phyloP scores from a whole-genome alignment of 805 yeast genomes.

The Lipomyces sp. region DNA sequence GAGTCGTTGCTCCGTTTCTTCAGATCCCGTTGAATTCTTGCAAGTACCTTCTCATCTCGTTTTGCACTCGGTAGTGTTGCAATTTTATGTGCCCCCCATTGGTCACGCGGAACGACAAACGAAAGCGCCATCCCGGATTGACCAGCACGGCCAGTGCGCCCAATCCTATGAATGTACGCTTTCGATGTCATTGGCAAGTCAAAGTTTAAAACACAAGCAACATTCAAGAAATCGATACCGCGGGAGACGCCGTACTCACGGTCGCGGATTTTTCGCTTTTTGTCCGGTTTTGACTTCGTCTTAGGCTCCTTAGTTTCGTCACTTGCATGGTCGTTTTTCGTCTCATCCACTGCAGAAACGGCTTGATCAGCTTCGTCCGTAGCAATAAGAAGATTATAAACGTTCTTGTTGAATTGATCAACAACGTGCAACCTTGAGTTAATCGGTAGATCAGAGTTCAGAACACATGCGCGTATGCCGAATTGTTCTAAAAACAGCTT shows the following conservation, averaged over 20 bases:
- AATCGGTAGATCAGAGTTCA: constrained; percentile 88
- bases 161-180: constrained; percentile 88
- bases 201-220: constrained; percentile 93
- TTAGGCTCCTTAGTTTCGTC: constrained; percentile 33
- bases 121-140: constrained; percentile 92
- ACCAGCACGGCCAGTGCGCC: constrained; percentile 97
- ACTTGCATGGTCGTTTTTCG: too few relatives aligned
- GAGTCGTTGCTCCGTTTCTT: constrained; percentile 54
- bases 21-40: constrained; percentile 74
- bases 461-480: constrained; percentile 82
- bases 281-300: constrained; percentile 7
- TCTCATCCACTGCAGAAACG: constrained; percentile 47
- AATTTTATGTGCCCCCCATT: constrained; percentile 83
- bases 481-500: constrained; percentile 90
- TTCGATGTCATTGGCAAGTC: constrained; percentile 88
- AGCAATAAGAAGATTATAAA: constrained; percentile 83
- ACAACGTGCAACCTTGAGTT: constrained; percentile 93
- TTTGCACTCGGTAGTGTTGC: constrained; percentile 69
- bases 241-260: constrained; percentile 91
- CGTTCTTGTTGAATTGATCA: constrained; percentile 88
- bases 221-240: constrained; percentile 95
- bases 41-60: constrained; percentile 81
- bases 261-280: constrained; percentile 42
- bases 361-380: constrained; percentile 78
- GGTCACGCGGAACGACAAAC: constrained; percentile 78